phyloP scores from a whole-genome alignment of 148 eudicot genomes.

The Drosera capensis region DNA sequence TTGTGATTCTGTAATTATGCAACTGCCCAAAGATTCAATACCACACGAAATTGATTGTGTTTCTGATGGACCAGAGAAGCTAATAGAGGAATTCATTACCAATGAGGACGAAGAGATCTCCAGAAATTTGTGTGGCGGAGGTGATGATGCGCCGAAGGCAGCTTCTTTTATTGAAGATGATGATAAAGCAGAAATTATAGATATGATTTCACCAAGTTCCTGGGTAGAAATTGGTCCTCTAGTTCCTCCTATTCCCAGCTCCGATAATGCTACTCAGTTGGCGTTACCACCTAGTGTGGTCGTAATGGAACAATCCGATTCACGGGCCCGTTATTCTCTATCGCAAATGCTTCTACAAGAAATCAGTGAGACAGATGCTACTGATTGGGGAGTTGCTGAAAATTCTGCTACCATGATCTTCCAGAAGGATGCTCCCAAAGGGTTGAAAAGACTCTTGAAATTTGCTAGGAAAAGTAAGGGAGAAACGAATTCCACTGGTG shows the following conservation, averaged over 20 bases:
- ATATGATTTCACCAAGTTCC: constrained; percentile 60
- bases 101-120: constrained; percentile 13
- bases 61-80: constrained; percentile 17
- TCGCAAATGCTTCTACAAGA: constrained; percentile 95
- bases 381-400: constrained; percentile 94
- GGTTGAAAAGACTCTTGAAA: constrained; percentile 82
- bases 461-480: constrained; percentile 74
- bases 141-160: no score
- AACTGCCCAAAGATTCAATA: constrained; percentile 14
- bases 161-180: no score
- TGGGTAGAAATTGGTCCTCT: constrained; percentile 73
- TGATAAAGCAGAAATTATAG: constrained; percentile 26
- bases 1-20: constrained; percentile 18
- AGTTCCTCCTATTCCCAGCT: constrained; percentile 24
- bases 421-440: constrained; percentile 95
- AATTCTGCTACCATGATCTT: constrained; percentile 69
- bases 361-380: constrained; percentile 59
- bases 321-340: constrained; percentile 72
- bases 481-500: constrained; percentile 37
- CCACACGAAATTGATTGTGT: constrained; percentile 9
- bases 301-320: constrained; percentile 28
- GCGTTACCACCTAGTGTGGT: constrained; percentile 21
- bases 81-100: constrained; percentile 10
- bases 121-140: constrained; percentile 9
- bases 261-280: constrained; percentile 15